Evolutionary conservation across 306 rosid species (phyloP).

Genomic region (Dryas octopetala): DNA sequence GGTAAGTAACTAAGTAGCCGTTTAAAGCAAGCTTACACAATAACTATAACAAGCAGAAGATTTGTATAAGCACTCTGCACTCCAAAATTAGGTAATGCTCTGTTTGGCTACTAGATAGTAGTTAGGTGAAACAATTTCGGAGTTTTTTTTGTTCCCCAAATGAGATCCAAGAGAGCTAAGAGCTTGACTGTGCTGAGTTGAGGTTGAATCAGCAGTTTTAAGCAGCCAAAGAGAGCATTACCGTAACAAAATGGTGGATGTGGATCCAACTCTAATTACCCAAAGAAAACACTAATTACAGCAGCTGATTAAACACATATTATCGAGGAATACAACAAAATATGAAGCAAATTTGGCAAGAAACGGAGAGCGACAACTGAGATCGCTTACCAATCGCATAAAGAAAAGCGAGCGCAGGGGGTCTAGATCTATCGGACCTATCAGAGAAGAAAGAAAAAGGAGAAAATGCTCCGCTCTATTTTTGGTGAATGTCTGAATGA

Average conservation of each 20-base stretch:
- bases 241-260: neutral
- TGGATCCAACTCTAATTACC: constrained; percentile 10
- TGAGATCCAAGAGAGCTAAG: constrained; percentile 1
- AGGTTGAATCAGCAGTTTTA: neutral
- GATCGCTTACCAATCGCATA: constrained; percentile 51
- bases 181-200: neutral
- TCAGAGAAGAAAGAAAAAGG: neutral
- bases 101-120: neutral
- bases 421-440: constrained; percentile 39
- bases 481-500: neutral
- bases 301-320: constrained; percentile 1
- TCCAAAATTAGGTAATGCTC: neutral
- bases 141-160: neutral
- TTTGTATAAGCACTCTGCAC: neutral
- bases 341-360: neutral
- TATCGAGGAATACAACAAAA: neutral
- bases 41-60: neutral
- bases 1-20: constrained; percentile 1
- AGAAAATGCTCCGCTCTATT: neutral
- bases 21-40: constrained; percentile 25
- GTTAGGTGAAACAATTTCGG: neutral
- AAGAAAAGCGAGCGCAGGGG: constrained; percentile 30
- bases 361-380: neutral
- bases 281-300: too few species aligned
- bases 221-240: too few species aligned